Conservation (phyloP, 768 basidiomycete genomes). For the Lactarius pseudohatsudake region DNA sequence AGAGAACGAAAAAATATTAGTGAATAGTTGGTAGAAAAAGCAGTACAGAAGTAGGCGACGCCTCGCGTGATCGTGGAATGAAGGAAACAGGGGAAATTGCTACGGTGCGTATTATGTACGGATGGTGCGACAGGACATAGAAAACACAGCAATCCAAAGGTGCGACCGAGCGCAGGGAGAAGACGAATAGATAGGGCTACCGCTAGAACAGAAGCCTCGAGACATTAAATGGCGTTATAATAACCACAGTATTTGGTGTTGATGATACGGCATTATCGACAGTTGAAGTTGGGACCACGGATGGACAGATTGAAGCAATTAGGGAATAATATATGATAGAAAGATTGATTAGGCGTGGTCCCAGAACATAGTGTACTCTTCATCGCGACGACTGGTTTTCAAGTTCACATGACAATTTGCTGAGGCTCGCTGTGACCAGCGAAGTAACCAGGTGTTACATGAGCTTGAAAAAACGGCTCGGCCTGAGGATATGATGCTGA, state of each 20-base stretch:
- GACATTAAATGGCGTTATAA: slow-evolving; percentile 12
- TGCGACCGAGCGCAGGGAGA: slow-evolving; percentile 16
- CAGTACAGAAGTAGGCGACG: slow-evolving; percentile 23
- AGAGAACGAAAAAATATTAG: slow-evolving; percentile 13
- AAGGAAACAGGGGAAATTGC: slow-evolving; percentile 11
- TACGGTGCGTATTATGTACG: slow-evolving; percentile 25
- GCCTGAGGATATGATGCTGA: slow-evolving; percentile 11
- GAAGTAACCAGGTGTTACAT: slow-evolving; percentile 19
- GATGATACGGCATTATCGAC: slow-evolving; percentile 21
- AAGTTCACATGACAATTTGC: slow-evolving; percentile 30
- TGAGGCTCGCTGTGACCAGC: slow-evolving; percentile 25
- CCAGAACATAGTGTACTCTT: slow-evolving; percentile 21
- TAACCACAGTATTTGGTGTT: slow-evolving; percentile 16
- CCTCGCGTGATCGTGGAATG: slow-evolving; percentile 23
- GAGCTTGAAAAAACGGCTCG: slow-evolving; percentile 16
- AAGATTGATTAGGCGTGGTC: slow-evolving; percentile 16
- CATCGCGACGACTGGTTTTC: slow-evolving; percentile 12
- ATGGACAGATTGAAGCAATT: slow-evolving; percentile 22
- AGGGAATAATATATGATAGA: slow-evolving; percentile 11
- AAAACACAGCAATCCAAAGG: slow-evolving; percentile 20
- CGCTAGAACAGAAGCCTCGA: background rate
- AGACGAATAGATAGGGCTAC: slow-evolving; percentile 26
- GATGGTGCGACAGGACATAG: slow-evolving; percentile 20
- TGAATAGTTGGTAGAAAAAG: background rate
- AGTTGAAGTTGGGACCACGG: slow-evolving; percentile 17